A percentile compares a stretch with the other conserved stretches of the same genome.
Evolutionary conservation across 2,329 filamentous ascomycete genomes (phyloP).

Genomic region (Verticillium zaregamsianum): DNA sequence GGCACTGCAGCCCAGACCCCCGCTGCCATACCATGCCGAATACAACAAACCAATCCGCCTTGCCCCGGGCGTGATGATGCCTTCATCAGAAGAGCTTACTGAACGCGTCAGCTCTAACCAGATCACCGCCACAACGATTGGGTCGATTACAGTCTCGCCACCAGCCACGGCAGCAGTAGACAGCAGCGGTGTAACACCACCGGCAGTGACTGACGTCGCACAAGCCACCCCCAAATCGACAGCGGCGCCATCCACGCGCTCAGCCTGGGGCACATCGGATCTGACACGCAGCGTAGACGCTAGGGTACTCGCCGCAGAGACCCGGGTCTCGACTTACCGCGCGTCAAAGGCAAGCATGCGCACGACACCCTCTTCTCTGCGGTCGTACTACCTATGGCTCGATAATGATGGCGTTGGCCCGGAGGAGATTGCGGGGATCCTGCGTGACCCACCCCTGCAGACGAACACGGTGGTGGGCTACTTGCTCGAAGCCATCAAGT

Average conservation of each 20-base stretch:
- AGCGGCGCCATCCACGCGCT: background rate
- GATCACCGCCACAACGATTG: conserved; percentile 10
- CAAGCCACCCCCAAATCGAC: background rate
- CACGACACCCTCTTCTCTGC: conserved; percentile 33
- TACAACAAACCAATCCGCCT: conserved; percentile 59
- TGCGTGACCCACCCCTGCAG: conserved; percentile 58
- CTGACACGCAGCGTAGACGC: conserved; percentile 27
- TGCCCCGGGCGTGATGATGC: conserved; percentile 34
- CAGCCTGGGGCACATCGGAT: background rate
- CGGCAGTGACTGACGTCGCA: background rate
- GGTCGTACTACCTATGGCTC: conserved; percentile 64
- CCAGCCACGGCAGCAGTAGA: conserved; percentile 2
- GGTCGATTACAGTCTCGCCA: background rate
- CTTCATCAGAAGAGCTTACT: conserved; percentile 22
- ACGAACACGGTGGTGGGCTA: conserved; percentile 52
- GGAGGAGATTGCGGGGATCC: conserved; percentile 44
- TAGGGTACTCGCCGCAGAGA: conserved; percentile 39
- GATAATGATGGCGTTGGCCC: conserved; percentile 43
- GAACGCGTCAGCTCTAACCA: conserved; percentile 23
- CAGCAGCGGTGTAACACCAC: background rate
- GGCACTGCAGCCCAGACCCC: conserved; percentile 64
- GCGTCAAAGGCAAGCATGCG: conserved; percentile 18
- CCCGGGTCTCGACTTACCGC: conserved; percentile 31
- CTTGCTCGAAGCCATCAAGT: conserved; percentile 50
- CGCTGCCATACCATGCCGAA: conserved; percentile 66